Percentiles rank a stretch among this genome's conserved stretches.
These are phyloP conservation scores for Termitomyces heimii DNA, from an alignment of 768 basidiomycete genomes.

Conservation along the genomic window DNA sequence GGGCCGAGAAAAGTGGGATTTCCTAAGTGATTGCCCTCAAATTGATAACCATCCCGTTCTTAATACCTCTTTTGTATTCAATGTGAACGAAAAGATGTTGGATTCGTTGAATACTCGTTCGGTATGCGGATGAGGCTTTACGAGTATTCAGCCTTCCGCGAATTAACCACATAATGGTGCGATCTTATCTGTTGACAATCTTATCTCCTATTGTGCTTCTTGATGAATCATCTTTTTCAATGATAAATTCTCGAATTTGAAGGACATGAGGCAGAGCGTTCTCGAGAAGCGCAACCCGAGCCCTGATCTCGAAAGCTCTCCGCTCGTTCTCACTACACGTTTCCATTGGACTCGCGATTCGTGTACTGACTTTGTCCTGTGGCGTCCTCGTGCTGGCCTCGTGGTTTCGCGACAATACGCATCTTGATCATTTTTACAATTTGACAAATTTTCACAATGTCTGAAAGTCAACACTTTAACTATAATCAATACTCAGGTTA, in stretches of 20 bases:
- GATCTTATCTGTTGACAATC: not conserved
- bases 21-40: not conserved
- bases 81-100: not conserved
- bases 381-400: not conserved
- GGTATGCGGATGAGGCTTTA: not conserved
- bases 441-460: not conserved
- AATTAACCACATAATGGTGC: not conserved
- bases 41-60: not conserved
- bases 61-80: not conserved
- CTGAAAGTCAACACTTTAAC: not conserved
- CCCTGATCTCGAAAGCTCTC: not conserved
- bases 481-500: slow-evolving; percentile 21
- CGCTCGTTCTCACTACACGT: not conserved
- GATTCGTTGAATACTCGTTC: not conserved
- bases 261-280: not conserved
- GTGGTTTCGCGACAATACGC: not conserved
- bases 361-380: not conserved
- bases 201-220: not conserved
- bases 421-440: not conserved
- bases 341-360: not conserved
- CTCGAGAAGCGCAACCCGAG: not conserved
- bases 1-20: not conserved
- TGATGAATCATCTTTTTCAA: not conserved
- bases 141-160: not conserved
- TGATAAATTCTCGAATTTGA: not conserved